phyloP scores from a whole-genome alignment of 495 filamentous ascomycete species.

The Bacidia gigantensis region DNA sequence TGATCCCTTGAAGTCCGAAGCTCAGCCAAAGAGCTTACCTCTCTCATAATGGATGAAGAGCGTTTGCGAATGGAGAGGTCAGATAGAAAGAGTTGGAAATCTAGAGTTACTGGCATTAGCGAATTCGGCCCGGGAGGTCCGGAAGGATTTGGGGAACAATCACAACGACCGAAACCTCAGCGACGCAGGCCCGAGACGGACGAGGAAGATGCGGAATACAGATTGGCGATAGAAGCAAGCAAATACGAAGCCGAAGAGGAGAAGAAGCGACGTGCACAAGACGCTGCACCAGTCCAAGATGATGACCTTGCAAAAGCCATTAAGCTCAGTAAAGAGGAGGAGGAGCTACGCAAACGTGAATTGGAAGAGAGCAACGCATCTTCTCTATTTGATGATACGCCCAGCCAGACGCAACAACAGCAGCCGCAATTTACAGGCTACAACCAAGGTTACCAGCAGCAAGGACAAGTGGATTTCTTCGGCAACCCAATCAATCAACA shows the following conservation, averaged over 20 bases:
- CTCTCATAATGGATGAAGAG: conserved; percentile 91
- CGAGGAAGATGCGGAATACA: conserved; percentile 88
- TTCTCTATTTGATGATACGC: conserved; percentile 76
- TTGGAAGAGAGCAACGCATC: conserved; percentile 80
- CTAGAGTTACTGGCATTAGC: conserved; percentile 82
- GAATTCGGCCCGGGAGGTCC: conserved; percentile 46
- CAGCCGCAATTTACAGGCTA: conserved; percentile 71
- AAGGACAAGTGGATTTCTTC: conserved; percentile 87
- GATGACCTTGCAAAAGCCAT: conserved; percentile 91
- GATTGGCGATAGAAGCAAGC: conserved; percentile 87
- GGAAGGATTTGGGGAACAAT: conserved; percentile 22
- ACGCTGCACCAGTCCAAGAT: conserved; percentile 35
- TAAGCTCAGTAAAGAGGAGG: conserved; percentile 90
- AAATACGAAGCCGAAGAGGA: conserved; percentile 94
- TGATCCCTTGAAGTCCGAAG: conserved; percentile 56
- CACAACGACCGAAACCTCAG: conserved; percentile 27
- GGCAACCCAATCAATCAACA: conserved; percentile 75
- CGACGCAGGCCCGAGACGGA: conserved; percentile 39
- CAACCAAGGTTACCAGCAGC: conserved; percentile 96
- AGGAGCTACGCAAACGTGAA: conserved; percentile 73
- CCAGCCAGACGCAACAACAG: conserved; percentile 37
- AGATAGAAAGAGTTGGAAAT: conserved; percentile 93
- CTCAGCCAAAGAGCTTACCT: conserved; percentile 89
- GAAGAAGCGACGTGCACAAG: conserved; percentile 50
- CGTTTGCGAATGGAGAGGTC: conserved; percentile 79